These are phyloP conservation scores for Agastache rugosa DNA, from an alignment of 257 asterid genomes.

Conservation along the genomic window DNA sequence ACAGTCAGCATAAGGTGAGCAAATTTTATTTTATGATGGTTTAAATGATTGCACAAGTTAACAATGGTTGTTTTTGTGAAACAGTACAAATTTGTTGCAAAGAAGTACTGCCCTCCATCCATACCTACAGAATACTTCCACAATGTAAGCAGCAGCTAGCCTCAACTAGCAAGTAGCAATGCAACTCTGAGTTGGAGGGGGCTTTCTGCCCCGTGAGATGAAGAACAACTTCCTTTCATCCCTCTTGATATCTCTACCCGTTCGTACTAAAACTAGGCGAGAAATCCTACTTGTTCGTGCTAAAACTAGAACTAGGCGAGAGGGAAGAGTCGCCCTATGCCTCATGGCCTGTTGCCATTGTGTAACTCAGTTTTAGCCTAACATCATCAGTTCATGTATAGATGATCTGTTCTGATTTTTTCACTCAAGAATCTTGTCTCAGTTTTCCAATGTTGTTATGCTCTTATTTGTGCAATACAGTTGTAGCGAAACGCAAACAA, in stretches of 20 bases:
- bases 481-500: not conserved
- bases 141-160: conserved; percentile 56
- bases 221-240: conserved; percentile 18
- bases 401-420: conserved; percentile 30
- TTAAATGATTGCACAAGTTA: not conserved
- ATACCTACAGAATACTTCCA: conserved; percentile 80
- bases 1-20: conserved; percentile 92
- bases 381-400: conserved; percentile 36
- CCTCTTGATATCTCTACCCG: conserved; percentile 6
- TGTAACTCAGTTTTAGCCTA: conserved; percentile 41
- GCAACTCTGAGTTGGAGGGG: conserved; percentile 40
- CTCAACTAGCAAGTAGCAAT: conserved; percentile 12
- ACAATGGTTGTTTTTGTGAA: conserved; percentile 28
- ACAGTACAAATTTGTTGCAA: conserved; percentile 98
- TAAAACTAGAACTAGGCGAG: not conserved
- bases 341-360: conserved; percentile 13
- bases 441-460: not conserved
- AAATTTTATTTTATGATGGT: not conserved
- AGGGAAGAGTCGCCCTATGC: not conserved
- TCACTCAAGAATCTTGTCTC: conserved; percentile 1
- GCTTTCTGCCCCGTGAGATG: not conserved
- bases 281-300: not conserved
- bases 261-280: too few species aligned
- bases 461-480: not conserved
- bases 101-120: conserved; percentile 83